These are phyloP conservation scores for Rhododendron vialii DNA, from an alignment of 148 eudicot species.

Conservation along the genomic window DNA sequence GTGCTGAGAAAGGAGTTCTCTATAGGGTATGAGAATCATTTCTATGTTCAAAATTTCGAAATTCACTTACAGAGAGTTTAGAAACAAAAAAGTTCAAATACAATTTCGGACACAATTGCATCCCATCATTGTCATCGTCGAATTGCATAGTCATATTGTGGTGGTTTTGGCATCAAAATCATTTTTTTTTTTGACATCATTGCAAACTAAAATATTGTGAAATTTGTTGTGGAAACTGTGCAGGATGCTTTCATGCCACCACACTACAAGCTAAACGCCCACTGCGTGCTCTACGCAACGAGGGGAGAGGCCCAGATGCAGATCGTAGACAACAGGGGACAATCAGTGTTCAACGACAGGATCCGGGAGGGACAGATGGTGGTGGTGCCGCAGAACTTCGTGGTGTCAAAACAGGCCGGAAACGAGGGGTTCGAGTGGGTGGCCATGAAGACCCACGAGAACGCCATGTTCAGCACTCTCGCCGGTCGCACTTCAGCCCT, in stretches of 20 bases:
- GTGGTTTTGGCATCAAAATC: too few relatives aligned
- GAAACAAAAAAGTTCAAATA: too few relatives aligned
- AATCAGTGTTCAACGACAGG: conserved; percentile 49
- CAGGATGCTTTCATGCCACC: neutral
- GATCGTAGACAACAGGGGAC: conserved; percentile 55
- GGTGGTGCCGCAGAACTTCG: conserved; percentile 73
- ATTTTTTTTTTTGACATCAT: too few relatives aligned
- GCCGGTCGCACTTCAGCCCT: conserved; percentile 65
- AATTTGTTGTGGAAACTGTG: neutral
- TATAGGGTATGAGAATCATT: conserved; percentile 37
- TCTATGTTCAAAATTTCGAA: too few relatives aligned
- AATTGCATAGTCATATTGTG: too few relatives aligned
- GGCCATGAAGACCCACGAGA: conserved; percentile 58
- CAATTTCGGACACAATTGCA: too few relatives aligned
- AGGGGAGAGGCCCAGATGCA: conserved; percentile 20
- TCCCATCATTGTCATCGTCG: too few relatives aligned
- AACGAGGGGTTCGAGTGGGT: conserved; percentile 69
- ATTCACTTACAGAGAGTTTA: too few relatives aligned
- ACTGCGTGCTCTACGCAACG: neutral
- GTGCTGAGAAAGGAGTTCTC: conserved; percentile 69
- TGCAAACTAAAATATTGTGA: too few relatives aligned
- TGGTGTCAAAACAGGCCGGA: conserved; percentile 47
- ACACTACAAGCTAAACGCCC: neutral
- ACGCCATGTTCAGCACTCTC: conserved; percentile 51
- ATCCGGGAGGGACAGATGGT: conserved; percentile 53